A percentile compares a stretch with the other conserved stretches of the same genome.
Conservation (phyloP, 2,329 filamentous ascomycete species). For the Plectosphaerella sp. region DNA sequence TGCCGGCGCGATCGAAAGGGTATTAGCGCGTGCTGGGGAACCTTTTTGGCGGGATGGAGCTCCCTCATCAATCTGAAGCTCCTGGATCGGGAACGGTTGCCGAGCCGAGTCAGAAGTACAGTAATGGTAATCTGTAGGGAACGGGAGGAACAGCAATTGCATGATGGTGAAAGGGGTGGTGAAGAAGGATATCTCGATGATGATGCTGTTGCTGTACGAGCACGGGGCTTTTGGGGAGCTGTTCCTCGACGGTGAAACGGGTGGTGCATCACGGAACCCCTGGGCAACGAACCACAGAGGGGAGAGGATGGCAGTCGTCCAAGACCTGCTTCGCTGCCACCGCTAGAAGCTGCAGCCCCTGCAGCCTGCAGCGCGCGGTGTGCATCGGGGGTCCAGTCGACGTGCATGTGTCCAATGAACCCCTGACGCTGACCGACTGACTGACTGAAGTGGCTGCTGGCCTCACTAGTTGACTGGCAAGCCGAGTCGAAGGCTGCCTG, state of each 20-base stretch:
- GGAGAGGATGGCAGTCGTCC: too few species aligned
- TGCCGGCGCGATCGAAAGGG: too few species aligned
- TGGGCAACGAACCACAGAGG: too few species aligned
- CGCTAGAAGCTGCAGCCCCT: background rate
- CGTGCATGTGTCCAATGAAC: background rate
- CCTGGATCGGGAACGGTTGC: background rate
- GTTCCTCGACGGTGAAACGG: background rate
- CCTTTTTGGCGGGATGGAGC: background rate
- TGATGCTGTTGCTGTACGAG: background rate
- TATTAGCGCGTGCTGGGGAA: too few species aligned
- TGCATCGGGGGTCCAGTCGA: background rate
- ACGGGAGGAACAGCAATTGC: too few species aligned
- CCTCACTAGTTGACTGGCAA: too few species aligned
- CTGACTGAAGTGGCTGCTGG: too few species aligned
- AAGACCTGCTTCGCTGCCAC: too few species aligned
- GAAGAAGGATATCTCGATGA: background rate
- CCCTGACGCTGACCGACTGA: background rate
- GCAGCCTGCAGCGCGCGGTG: background rate
- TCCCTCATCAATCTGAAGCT: constrained; percentile 3
- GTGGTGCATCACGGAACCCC: background rate
- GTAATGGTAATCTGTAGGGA: too few species aligned
- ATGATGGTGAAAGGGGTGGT: background rate
- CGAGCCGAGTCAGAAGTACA: too few species aligned
- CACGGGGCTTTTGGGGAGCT: background rate
- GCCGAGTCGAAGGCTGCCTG: too few species aligned